phyloP scores from a whole-genome alignment of 352 stramenopile genomes.

The Phytophthora multivora region DNA sequence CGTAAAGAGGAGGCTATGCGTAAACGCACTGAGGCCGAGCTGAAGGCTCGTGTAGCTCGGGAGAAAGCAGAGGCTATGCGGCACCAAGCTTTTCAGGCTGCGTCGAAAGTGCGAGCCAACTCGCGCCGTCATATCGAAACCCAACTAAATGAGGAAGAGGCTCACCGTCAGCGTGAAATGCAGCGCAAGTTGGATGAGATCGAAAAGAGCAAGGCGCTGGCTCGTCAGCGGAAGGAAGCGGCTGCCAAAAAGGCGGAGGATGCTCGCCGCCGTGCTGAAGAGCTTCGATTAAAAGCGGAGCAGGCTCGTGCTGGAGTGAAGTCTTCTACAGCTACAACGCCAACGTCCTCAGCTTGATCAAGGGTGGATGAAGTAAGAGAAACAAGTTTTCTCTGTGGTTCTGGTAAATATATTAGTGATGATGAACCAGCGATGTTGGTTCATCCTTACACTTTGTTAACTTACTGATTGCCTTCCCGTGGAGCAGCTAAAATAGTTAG shows the following conservation, averaged over 20 bases:
- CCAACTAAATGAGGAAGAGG: slow-evolving; percentile 65
- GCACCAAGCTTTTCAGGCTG: slow-evolving; percentile 63
- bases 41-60: slow-evolving; percentile 56
- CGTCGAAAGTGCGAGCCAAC: slow-evolving; percentile 64
- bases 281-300: slow-evolving; percentile 57
- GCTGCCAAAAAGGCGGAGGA: slow-evolving; percentile 57
- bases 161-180: slow-evolving; percentile 44
- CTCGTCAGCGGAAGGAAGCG: slow-evolving; percentile 46
- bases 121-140: slow-evolving; percentile 73
- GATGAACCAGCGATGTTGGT: slow-evolving; percentile 9
- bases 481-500: background rate
- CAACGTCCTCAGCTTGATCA: slow-evolving; percentile 27
- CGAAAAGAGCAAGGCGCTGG: slow-evolving; percentile 51
- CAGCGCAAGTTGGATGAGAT: slow-evolving; percentile 55
- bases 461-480: slow-evolving; percentile 22
- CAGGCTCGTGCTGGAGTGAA: slow-evolving; percentile 47
- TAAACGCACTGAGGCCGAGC: slow-evolving; percentile 73
- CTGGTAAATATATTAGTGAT: slow-evolving; percentile 32
- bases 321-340: slow-evolving; percentile 3
- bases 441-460: slow-evolving; percentile 9
- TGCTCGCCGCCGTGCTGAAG: slow-evolving; percentile 59
- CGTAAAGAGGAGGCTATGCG: slow-evolving; percentile 66
- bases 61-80: slow-evolving; percentile 72
- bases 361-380: background rate
- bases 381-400: background rate